phyloP scores from a whole-genome alignment of 1,139 yeast species.

The Candida freyschussii region DNA sequence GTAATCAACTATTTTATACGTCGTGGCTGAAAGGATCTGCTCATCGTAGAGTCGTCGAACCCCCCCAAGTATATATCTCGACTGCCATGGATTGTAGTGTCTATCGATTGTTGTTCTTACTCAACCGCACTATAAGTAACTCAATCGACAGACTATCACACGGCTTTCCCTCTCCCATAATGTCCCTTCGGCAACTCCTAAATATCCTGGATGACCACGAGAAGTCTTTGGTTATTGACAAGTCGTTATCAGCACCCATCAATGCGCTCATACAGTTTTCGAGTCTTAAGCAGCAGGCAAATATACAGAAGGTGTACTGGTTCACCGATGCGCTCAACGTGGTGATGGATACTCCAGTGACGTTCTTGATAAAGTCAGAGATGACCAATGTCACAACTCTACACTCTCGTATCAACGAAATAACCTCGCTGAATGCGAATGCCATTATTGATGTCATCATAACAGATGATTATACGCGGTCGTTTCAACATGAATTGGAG shows the following conservation, averaged over 20 bases:
- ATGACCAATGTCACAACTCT: constrained; percentile 16
- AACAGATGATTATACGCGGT: constrained; percentile 20
- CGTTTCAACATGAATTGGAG: constrained; percentile 22
- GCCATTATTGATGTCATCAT: constrained; percentile 20
- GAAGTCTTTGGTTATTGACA: constrained; percentile 53
- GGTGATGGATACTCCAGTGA: constrained; percentile 13
- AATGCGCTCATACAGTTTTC: constrained; percentile 60
- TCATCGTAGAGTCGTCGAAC: too few species aligned
- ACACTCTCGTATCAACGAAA: constrained; percentile 15
- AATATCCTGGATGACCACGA: constrained; percentile 16
- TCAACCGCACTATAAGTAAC: too few species aligned
- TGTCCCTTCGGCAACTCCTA: constrained; percentile 13
- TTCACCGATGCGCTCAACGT: constrained; percentile 31
- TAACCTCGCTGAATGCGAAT: constrained; percentile 12
- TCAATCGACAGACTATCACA: too few species aligned
- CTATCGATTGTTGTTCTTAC: too few species aligned
- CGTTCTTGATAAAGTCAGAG: constrained; percentile 19
- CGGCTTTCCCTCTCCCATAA: too few species aligned
- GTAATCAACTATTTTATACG: too few species aligned
- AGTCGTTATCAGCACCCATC: constrained; percentile 47
- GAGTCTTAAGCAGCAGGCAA: constrained; percentile 48
- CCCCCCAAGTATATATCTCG: too few species aligned
- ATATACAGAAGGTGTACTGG: constrained; percentile 61
- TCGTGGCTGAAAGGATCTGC: too few species aligned
- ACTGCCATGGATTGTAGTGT: too few species aligned